Evolutionary conservation across 768 basidiomycete genomes (phyloP), one percentile per base, ranked within the genome.

Genomic region (Leccinum incarnatum): DNA sequence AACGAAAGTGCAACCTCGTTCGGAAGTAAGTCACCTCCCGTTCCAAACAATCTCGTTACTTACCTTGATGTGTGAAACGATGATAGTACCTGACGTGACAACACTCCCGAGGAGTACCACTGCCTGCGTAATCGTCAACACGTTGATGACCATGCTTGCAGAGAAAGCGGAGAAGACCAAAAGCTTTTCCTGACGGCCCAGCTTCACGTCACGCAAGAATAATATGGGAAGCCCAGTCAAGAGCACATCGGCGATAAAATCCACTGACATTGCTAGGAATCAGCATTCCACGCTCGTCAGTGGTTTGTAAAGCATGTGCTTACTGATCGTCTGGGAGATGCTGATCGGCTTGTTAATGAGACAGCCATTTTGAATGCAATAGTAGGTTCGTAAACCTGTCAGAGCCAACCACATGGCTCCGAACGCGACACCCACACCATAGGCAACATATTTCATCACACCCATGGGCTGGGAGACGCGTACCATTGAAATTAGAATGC

Each of bases 41-140:
- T 55, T 14, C n/a, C 12, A 25, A n/a, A 36, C 17, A 11, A 27
- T 23, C 37, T 32, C 8, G 29, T 9, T 42, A n/a, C 50, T 62
- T 21, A 53, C 60, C 59, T 62, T 56, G 51, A 40, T 19, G 19
- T 40, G 42, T 14, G 23, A 12, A 11, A 51, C 17, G 27, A 62
- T 4, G n/a, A 51, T 46, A 4, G 45, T 42, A 9, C 50, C 45
- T 15, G 51, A 32, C 9, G 46, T 27, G 8, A 54, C 17, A 27
- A 25, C 2, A 5, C 0, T 4, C 15, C 30, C 55, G 10, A 34
- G 25, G 19, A 57, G 27, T 5, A 56, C 27, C 15, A 56, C 34
- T 3, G 53, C 34, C 1, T 55, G 53, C 36, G 27, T 4, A 12
- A 45, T 45, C 11, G 42, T 45, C 42, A 45, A 5, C 10, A 48